Evolutionary conservation across 768 basidiomycete genomes (phyloP).

Genomic region (Russula lepida): DNA sequence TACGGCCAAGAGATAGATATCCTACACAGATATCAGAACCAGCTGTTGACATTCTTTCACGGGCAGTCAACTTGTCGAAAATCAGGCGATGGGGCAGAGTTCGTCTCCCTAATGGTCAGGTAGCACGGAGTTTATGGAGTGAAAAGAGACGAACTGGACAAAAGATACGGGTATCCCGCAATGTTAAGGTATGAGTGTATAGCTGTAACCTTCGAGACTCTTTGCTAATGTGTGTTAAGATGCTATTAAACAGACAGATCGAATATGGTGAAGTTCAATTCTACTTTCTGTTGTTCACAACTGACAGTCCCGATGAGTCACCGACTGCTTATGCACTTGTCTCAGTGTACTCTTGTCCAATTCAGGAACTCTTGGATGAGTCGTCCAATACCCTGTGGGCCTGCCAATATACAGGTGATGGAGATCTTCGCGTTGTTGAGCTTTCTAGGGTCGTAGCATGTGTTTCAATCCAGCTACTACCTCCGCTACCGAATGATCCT

Average conservation of each 20-base stretch:
- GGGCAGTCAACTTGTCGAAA: neutral
- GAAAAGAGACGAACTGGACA: neutral
- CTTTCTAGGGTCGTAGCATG: neutral
- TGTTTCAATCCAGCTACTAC: neutral
- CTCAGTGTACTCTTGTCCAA: neutral
- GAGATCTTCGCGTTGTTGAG: neutral
- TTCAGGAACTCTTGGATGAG: neutral
- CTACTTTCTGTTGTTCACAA: neutral
- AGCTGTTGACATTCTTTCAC: neutral
- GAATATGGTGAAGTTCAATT: neutral
- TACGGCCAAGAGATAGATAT: neutral
- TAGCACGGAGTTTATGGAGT: neutral
- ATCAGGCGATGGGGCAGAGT: neutral
- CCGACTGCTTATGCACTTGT: neutral
- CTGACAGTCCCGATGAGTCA: neutral
- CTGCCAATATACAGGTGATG: neutral
- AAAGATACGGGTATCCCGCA: neutral
- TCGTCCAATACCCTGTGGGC: neutral
- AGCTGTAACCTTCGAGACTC: neutral
- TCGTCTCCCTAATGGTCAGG: neutral
- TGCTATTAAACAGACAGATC: neutral
- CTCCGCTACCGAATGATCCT: neutral
- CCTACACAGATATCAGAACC: neutral
- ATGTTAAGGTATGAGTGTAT: neutral
- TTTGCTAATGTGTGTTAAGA: neutral